Evolutionary conservation across 805 yeast species (phyloP).

Genomic region (Candida ficus): DNA sequence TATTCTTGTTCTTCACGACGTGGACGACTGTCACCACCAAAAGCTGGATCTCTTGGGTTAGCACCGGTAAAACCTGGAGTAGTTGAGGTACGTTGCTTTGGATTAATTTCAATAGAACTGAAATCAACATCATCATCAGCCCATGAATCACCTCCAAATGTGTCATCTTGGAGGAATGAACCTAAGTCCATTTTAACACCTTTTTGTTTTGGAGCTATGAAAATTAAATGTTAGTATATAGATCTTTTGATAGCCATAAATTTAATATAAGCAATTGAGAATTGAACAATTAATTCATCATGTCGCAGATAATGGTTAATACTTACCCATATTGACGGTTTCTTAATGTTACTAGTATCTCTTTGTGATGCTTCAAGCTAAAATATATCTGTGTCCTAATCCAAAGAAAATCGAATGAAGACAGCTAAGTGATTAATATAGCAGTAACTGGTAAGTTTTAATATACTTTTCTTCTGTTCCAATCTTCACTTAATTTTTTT

Average conservation of each 20-base stretch:
- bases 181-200: constrained; percentile 78
- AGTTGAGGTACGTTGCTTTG: constrained; percentile 23
- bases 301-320: neutral
- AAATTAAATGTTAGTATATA: constrained; percentile 3
- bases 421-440: neutral
- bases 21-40: constrained; percentile 31
- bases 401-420: neutral
- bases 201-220: constrained; percentile 58
- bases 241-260: neutral
- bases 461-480: neutral
- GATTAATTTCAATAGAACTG: constrained; percentile 48
- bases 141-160: constrained; percentile 75
- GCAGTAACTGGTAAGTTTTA: neutral
- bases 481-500: neutral
- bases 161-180: constrained; percentile 71
- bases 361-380: neutral
- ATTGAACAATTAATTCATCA: neutral
- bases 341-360: neutral
- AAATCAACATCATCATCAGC: constrained; percentile 81
- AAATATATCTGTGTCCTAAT: neutral
- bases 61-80: constrained; percentile 26
- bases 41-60: constrained; percentile 34
- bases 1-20: constrained; percentile 56
- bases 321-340: constrained; percentile 12
- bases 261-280: too few species aligned